These are phyloP conservation scores for Colletotrichum falcatum DNA, from an alignment of 2,329 filamentous ascomycete species.

Conservation along the genomic window DNA sequence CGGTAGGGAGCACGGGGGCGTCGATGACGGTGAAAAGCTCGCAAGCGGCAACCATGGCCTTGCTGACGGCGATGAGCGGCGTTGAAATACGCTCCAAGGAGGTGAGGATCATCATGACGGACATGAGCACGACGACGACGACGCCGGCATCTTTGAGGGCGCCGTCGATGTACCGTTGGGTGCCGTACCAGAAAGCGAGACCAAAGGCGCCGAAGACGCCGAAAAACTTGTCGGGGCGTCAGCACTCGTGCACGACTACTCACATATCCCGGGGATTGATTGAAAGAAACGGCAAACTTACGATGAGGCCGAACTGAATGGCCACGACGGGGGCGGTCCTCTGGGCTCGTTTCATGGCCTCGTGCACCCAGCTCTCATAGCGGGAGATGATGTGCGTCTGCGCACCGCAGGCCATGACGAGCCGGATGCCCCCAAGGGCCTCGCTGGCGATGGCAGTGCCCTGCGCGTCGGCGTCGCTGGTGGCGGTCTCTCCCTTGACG, in stretches of 20 bases:
- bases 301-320: constrained; percentile 48
- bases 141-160: constrained; percentile 52
- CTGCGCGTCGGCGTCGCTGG: constrained; percentile 47
- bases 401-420: constrained; percentile 59
- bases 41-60: constrained; percentile 47
- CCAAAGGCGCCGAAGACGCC: constrained; percentile 52
- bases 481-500: constrained; percentile 44
- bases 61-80: constrained; percentile 52
- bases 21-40: constrained; percentile 49
- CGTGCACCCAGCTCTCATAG: constrained; percentile 53
- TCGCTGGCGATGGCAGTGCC: constrained; percentile 58
- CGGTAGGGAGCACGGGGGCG: constrained; percentile 42
- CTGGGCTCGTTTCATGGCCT: constrained; percentile 51
- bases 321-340: constrained; percentile 50
- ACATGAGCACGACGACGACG: constrained; percentile 54
- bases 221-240: constrained; percentile 45
- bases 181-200: constrained; percentile 59
- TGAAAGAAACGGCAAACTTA: constrained; percentile 7
- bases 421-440: constrained; percentile 54
- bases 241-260: not conserved
- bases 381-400: constrained; percentile 51
- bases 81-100: constrained; percentile 53
- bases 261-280: not conserved
- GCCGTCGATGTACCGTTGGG: constrained; percentile 50
- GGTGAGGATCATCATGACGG: constrained; percentile 53